Evolutionary conservation across 225 moss, liverwort and hornwort genomes (phyloP), one percentile per base, ranked within the genome.

Genomic region (Takakia lepidozioides): DNA sequence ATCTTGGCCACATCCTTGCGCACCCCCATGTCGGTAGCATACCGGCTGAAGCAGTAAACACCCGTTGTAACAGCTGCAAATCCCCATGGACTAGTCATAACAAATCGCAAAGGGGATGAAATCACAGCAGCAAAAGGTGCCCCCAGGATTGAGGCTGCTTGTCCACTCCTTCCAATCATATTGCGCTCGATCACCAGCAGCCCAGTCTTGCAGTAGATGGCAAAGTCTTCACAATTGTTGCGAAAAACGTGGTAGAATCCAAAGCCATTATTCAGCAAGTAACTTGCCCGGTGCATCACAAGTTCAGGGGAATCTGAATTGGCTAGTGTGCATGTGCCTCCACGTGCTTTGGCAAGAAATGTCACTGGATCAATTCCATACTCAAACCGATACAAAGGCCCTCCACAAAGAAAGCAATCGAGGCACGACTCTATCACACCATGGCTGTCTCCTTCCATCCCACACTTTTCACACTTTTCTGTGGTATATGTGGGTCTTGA

Each of bases 211-310:
- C 95, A 90, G 27, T 95, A 95, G 14, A 95, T 95, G 47, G 95
- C 95, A 54, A 95, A 95, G 27, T 95, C 95, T 65, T 95, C 95
- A 41, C 95, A 95, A 40, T 95, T 95, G 67, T 95, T 95, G 56
- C 73, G 84, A 50, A 90, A 95, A 27, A 95, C 51, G 58, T 87
- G 90, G 36, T 95, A 95, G 15, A 79, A 58, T 16, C 95, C 95
- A 48, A 86, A 86, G 2, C 90, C 87, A 40, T 87, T 85, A 46
- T 64, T 77, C 62, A 67, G 56, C 27, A 95, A 51, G 55, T 90
- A 95, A 11, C 68, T 85, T 11, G 95, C 90, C 1, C 95, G 82
- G 54, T 95, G 87, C 28, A 90, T 68, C 10, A 95, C 95, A 3
- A 67, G 11, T 6, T 90, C 87, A 1, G 73, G 30, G 5, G 80